Evolutionary conservation across 2,329 filamentous ascomycete genomes (phyloP).

Genomic region (Ceratocystis destructans): DNA sequence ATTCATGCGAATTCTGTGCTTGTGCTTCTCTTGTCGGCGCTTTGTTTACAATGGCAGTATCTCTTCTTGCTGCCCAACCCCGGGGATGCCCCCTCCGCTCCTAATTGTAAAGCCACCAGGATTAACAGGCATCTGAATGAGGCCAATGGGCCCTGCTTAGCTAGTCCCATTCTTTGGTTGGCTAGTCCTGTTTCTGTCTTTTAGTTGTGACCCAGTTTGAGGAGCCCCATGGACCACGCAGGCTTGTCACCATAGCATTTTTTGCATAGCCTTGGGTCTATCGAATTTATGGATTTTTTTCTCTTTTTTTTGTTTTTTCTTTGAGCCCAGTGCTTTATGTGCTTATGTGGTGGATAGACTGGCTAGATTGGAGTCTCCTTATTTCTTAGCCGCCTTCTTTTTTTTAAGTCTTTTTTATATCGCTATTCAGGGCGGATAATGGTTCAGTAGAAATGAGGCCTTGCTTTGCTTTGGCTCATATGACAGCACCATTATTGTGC

Average conservation of each 20-base stretch:
- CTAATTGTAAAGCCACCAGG: background rate
- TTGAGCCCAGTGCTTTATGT: background rate
- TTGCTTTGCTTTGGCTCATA: background rate
- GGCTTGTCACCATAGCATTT: background rate
- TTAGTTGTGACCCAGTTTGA: background rate
- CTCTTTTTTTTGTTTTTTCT: background rate
- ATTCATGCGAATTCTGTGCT: background rate
- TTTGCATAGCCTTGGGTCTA: slow-evolving; percentile 2
- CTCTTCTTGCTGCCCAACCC: slow-evolving; percentile 5
- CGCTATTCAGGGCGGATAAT: background rate
- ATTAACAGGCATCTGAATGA: background rate
- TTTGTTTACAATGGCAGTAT: background rate
- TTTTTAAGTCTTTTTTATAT: background rate
- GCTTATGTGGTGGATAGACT: background rate
- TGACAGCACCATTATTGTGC: slow-evolving; percentile 7
- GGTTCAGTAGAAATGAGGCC: background rate
- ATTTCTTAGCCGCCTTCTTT: background rate
- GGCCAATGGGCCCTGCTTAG: background rate
- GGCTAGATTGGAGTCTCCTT: background rate
- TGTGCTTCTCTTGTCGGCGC: background rate
- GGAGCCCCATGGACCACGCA: background rate
- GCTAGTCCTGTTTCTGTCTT: background rate
- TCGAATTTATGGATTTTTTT: background rate
- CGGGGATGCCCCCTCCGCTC: background rate
- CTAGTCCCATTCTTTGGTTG: background rate